Base-by-base conservation (phyloP, 2,329 filamentous ascomycete species). In the Pseudogymnoascus sp. region DNA sequence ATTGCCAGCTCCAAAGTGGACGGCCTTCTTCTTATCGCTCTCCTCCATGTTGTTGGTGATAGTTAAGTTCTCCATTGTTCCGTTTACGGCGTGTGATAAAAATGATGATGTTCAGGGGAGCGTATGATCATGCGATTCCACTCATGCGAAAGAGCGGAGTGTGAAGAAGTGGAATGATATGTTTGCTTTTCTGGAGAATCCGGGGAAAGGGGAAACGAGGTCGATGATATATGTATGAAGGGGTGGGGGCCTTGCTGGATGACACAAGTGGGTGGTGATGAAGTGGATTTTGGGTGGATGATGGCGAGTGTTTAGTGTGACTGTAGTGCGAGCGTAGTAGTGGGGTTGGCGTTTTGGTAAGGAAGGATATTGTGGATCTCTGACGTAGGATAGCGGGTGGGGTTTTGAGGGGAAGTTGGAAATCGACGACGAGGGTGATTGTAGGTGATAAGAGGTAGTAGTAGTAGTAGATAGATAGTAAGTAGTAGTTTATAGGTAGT, bases 1-100 rank as follows among this genome's bases (percentile, higher is more conserved):
- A 77, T 93, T 93, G 74, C 90, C 90, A 71, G 89, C 89, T 69
- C 90, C 90, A 70, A 95, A 93, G 79, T 93, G 90, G 74, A 93
- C 85, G 69, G 90, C 90, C 75, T 88, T 91, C 75, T 85, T 86
- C 16, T 59, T 33, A 3, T 33, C 28, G 12, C 3, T 33, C 52
- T 59, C 52, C n/a, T 35, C 52, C 35, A 33, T 35, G n/a, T 11
- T 37, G 28, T 59, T 59, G 28, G 16, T 23, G 31, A 31, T 31
- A 61, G 21, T n/a, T n/a, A 49, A 28, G 43, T 49, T 49, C 43
- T 49, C 43, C 43, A 49, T 49, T 49, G 8, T 6, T 43, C 5
- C 40, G 40, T 18, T 43, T 43, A 21, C 4, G 16, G 40, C 5
- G 40, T 43, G 18, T 43, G 40, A 21, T 43, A 43, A 49, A 49